Conservation (phyloP, 345 rosid species). For the Lumnitzera racemosa region DNA sequence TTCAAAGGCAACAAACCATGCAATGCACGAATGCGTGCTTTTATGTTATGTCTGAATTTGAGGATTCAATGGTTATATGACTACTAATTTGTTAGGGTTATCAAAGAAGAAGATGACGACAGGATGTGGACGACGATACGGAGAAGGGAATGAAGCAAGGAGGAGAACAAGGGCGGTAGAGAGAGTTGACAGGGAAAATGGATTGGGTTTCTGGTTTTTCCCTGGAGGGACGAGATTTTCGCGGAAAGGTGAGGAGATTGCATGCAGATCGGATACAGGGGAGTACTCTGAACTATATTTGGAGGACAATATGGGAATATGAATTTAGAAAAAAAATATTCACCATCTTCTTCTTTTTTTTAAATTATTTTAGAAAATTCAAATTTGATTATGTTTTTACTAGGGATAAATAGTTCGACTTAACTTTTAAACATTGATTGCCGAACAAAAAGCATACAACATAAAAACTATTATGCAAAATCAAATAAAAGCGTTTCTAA, state of each 20-base stretch:
- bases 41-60: too few relatives aligned
- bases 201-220: background rate
- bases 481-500: too few relatives aligned
- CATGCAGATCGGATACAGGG: constrained; percentile 11
- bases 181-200: background rate
- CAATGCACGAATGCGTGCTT: too few relatives aligned
- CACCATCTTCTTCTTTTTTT: too few relatives aligned
- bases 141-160: background rate
- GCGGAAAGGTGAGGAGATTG: constrained; percentile 18
- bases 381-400: too few relatives aligned
- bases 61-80: too few relatives aligned
- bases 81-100: background rate
- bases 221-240: constrained; percentile 11
- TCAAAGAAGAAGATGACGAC: background rate
- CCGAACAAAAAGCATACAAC: too few relatives aligned
- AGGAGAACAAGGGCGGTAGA: background rate
- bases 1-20: too few relatives aligned
- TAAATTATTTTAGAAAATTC: too few relatives aligned
- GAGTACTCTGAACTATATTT: background rate
- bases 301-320: background rate
- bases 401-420: too few relatives aligned
- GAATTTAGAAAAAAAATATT: background rate
- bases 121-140: background rate
- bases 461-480: too few relatives aligned
- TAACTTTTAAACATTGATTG: too few relatives aligned